Evolutionary conservation across 1,139 yeast species (phyloP).

Genomic region (Kodamaea alishanica): DNA sequence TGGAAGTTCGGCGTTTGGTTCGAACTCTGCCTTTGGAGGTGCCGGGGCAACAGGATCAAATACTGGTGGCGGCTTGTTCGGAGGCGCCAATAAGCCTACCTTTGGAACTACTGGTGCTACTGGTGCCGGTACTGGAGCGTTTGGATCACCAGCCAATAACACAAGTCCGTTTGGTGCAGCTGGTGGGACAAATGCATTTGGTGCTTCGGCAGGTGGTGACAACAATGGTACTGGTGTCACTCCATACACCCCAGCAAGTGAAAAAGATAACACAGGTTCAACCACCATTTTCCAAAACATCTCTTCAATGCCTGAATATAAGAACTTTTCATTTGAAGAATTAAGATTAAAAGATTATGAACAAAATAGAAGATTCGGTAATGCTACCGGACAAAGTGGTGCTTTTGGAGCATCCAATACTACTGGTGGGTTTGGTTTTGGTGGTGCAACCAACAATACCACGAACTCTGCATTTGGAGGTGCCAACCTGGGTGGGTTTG

Average conservation of each 20-base stretch:
- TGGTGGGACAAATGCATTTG: conserved; percentile 19
- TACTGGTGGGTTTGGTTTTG: conserved; percentile 17
- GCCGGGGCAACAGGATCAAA: conserved; percentile 17
- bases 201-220: conserved; percentile 31
- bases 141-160: conserved; percentile 17
- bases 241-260: conserved; percentile 63
- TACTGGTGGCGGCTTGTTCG: conserved; percentile 23
- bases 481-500: conserved; percentile 6
- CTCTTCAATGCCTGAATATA: conserved; percentile 86
- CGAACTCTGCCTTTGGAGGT: conserved; percentile 23
- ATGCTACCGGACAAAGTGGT: conserved; percentile 22
- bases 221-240: conserved; percentile 71
- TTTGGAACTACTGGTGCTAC: conserved; percentile 20
- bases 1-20: conserved; percentile 9
- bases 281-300: conserved; percentile 70
- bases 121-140: conserved; percentile 10
- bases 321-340: conserved; percentile 79
- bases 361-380: conserved; percentile 65
- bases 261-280: conserved; percentile 65
- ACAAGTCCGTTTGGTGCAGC: conserved; percentile 27
- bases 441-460: conserved; percentile 14
- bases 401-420: conserved; percentile 20
- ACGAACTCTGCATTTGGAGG: conserved; percentile 17
- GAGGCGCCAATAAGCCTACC: conserved; percentile 20
- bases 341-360: conserved; percentile 85